Conservation (phyloP, 83 land plant genomes). For the Thuja plicata region DNA sequence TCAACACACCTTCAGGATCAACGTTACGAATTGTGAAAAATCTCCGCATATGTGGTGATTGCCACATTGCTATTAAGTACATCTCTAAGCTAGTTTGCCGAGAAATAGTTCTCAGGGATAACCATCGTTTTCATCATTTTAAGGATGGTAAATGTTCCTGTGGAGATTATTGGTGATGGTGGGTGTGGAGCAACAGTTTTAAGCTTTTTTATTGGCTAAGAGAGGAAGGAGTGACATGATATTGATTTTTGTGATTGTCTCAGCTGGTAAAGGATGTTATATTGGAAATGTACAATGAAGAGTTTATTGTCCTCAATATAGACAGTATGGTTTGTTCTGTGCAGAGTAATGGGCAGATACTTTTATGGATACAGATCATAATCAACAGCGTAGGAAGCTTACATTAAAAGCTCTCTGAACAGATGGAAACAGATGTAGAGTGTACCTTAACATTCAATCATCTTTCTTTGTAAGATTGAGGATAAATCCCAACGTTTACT, state of each 20-base stretch:
- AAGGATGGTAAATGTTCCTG: conserved; percentile 8
- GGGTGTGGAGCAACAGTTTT: background rate
- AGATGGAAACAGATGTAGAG: background rate
- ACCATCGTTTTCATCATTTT: conserved; percentile 2
- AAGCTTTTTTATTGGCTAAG: background rate
- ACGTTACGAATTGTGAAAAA: background rate
- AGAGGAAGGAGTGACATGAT: background rate
- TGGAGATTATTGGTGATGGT: conserved; percentile 9
- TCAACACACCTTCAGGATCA: background rate
- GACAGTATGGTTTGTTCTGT: background rate
- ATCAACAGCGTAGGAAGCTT: background rate
- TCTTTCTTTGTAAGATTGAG: background rate
- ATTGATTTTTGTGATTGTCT: background rate
- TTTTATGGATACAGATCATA: background rate
- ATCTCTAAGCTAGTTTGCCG: conserved; percentile 5
- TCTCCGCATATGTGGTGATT: conserved; percentile 6
- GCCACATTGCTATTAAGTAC: conserved; percentile 3
- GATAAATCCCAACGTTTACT: background rate
- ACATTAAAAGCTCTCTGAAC: background rate
- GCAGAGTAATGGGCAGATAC: background rate
- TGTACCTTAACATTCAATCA: background rate
- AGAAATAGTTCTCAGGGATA: conserved; percentile 1
- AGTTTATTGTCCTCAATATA: background rate
- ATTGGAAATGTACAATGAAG: background rate
- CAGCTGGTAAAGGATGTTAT: background rate